Base-by-base conservation (phyloP, 306 rosid species). In the Castanea crenata region DNA sequence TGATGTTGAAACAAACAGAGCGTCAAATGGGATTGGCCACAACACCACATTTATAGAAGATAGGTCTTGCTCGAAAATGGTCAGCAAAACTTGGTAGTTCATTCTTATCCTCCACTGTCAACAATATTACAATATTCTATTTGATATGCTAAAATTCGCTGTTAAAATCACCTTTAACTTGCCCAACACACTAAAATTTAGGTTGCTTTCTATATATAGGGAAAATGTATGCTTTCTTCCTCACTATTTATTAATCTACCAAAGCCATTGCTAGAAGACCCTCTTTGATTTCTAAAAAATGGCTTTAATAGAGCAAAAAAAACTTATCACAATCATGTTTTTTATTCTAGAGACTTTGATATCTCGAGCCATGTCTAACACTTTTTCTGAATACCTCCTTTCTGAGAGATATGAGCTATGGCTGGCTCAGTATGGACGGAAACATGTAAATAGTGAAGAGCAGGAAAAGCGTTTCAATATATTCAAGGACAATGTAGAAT, bases 391-490 rank as follows among this genome's bases (percentile, higher is more conserved):
- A 70, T 77, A 64, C 65, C 67, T 82, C 20, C 73, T 76, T 83
- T 41, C 57, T 5, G 55, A 67, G 11, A 35, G 34, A 35, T 86
- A 82, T 35, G 61, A 74, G 57, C 69, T 74, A 56, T 86, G 91
- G 93, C 80, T 80, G 79, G 62, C 80, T 67, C 49, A 44, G 5
- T 52, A 63, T 16, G 77, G 44, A 6, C 85, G 74, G 19, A 14
- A 12, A 11, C 80, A 84, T 55, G 35, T 34, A 32, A 68, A 76
- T 23, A 20, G 23, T 34, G 75, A 19, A 1, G 91, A 85, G 80
- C 78, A 75, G 59, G 73, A 75, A 56, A 82, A 51, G 65, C 84
- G 90, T 9, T 75, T 81, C n/a, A 5, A 20, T 23, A 75, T 85
- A 71, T 85, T 85, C 65, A 56, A 0, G 54, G 74, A 76, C 34